Evolutionary conservation across 768 basidiomycete species (phyloP).

Genomic region (Lactarius akahatsu): DNA sequence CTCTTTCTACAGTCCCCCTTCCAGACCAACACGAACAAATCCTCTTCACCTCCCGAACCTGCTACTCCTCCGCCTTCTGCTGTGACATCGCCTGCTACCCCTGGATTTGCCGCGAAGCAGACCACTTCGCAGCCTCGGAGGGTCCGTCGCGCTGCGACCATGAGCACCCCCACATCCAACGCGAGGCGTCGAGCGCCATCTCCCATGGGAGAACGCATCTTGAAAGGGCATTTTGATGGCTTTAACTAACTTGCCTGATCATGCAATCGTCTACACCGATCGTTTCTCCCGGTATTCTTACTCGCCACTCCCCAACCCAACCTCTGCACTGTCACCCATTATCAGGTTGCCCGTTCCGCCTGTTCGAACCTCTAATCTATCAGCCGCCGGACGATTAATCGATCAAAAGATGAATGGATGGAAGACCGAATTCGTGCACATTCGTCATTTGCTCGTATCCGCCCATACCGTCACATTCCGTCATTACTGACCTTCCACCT

Average conservation of each 20-base stretch:
- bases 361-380: not conserved
- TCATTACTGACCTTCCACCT: not conserved
- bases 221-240: conserved; percentile 89
- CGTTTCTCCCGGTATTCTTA: not conserved
- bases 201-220: conserved; percentile 88
- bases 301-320: not conserved
- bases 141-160: conserved; percentile 58
- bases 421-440: not conserved
- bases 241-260: conserved; percentile 55
- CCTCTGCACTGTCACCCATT: not conserved
- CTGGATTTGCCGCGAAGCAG: conserved; percentile 16
- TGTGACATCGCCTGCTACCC: not conserved
- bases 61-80: conserved; percentile 27
- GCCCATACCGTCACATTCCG: not conserved
- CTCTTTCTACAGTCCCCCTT: conserved; percentile 26
- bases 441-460: not conserved
- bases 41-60: conserved; percentile 24
- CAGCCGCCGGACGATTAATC: conserved; percentile 10
- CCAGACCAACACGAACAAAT: conserved; percentile 9
- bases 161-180: conserved; percentile 44
- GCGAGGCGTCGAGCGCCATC: conserved; percentile 65
- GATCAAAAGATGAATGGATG: conserved; percentile 19
- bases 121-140: conserved; percentile 31
- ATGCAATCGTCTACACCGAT: too few relatives aligned
- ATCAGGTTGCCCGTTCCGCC: not conserved